phyloP scores from a whole-genome alignment of 2,329 filamentous ascomycete species.

The Pseudogymnoascus sp. region DNA sequence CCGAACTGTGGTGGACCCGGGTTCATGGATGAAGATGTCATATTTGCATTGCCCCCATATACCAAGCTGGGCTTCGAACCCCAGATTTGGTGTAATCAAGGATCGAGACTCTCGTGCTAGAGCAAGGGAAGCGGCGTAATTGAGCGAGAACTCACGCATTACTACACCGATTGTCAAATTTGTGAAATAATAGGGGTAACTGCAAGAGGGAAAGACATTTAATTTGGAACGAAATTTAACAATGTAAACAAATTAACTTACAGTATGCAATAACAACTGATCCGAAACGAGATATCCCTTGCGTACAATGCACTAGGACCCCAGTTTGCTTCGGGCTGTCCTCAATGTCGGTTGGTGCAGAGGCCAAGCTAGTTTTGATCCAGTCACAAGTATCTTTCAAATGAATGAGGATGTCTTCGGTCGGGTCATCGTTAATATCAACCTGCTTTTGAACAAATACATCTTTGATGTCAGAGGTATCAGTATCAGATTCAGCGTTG shows the following conservation, averaged over 20 bases:
- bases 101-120: slow-evolving; percentile 17
- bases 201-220: background rate
- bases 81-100: slow-evolving; percentile 19
- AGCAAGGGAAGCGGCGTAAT: slow-evolving; percentile 14
- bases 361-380: slow-evolving; percentile 17
- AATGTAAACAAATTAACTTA: slow-evolving; percentile 13
- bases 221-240: background rate
- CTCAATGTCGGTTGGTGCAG: background rate
- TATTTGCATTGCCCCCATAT: slow-evolving; percentile 16
- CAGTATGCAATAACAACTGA: slow-evolving; percentile 21
- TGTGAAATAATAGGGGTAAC: background rate
- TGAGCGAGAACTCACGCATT: slow-evolving; percentile 18
- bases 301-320: slow-evolving; percentile 22
- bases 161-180: slow-evolving; percentile 13
- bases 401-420: slow-evolving; percentile 20
- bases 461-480: background rate
- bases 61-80: slow-evolving; percentile 21
- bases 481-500: background rate
- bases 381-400: slow-evolving; percentile 20
- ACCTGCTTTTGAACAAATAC: slow-evolving; percentile 15
- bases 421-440: slow-evolving; percentile 21
- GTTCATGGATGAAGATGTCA: slow-evolving; percentile 1
- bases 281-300: slow-evolving; percentile 22
- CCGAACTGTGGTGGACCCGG: background rate
- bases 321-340: background rate